Conservation (phyloP, 192 early-diverging fungal genomes). For the Allomyces javanicus region DNA sequence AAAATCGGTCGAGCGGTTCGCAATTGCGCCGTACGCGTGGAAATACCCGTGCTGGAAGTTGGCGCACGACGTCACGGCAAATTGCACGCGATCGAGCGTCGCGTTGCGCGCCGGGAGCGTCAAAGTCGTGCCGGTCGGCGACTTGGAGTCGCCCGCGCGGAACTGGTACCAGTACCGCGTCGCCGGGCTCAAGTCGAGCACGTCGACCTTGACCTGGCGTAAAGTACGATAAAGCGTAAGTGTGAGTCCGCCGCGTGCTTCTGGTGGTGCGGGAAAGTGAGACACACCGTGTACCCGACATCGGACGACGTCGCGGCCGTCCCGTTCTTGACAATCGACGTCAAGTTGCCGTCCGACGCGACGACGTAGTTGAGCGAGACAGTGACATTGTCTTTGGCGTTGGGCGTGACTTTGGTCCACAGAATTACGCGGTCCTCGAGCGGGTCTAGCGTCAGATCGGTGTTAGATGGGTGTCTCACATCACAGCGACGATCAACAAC, state of each 20-base stretch:
- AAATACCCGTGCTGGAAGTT: conserved; percentile 17
- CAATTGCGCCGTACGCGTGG: conserved; percentile 16
- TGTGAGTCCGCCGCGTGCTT: no score
- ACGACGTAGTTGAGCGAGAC: conserved; percentile 6
- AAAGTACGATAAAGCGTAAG: no score
- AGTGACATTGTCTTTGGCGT: neutral
- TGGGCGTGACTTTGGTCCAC: conserved; percentile 16
- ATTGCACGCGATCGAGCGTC: conserved; percentile 3
- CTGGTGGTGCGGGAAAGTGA: no score
- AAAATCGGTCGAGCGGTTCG: conserved; percentile 5
- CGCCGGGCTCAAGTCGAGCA: conserved; percentile 11
- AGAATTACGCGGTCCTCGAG: neutral
- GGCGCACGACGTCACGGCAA: conserved; percentile 17
- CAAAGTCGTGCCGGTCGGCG: conserved; percentile 11
- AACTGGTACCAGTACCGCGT: conserved; percentile 15
- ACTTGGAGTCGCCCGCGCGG: neutral
- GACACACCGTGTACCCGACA: neutral
- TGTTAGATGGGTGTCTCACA: no score
- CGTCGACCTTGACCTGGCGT: conserved; percentile 15
- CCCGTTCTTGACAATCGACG: conserved; percentile 4
- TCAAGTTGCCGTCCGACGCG: conserved; percentile 2
- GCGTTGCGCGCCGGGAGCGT: conserved; percentile 7
- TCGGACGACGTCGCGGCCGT: neutral
- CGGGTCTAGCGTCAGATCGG: neutral
- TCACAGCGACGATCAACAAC: no score